Evolutionary conservation across 2,329 filamentous ascomycete species (phyloP), one percentile per base, ranked within the genome.

Genomic region (Proliferodiscus dingleyae): DNA sequence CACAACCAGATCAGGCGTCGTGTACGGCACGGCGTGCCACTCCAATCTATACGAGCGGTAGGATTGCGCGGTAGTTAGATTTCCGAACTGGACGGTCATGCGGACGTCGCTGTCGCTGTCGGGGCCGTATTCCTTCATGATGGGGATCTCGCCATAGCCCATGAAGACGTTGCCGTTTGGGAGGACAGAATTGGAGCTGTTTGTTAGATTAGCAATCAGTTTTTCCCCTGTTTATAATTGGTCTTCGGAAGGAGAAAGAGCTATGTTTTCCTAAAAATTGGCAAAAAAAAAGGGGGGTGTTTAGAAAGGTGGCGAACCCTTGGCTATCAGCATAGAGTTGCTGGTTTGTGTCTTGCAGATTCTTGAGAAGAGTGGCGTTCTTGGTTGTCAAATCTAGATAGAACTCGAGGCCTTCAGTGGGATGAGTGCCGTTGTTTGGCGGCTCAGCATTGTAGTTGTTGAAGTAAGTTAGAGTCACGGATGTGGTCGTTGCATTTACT

Each of bases 81-180:
- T n/a, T 9, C 49, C 46, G 24, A 51, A 51, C 23, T 49, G 16
- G n/a, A 44, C 26, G 5, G 37, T 37, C 23, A 49, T 41, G 6
- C 37, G 24, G 10, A 43, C 19, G 23, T 29, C 28, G 10, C 46
- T 46, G n/a, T n/a, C n/a, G n/a, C n/a, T n/a, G 21, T 43, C 24
- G 3, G 42, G 32, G 41, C 46, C 40, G 21, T 39, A 51, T 39
- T 51, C 46, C 21, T 43, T 45, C 2, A 51, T 45, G 5, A 37
- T 36, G 21, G 49, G 46, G 15, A 43, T 36, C n/a, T 19, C 16
- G 11, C 49, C 49, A 22, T 38, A 49, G 4, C 43, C 46, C 33
- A 49, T 43, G 19, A 51, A 34, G 3, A 19, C 16, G 26, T 52
- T 41, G 29, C 41, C 41, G 24, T 50, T 45, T 11, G 30, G 11